These are phyloP conservation scores for Fomitopsis palustris DNA, from an alignment of 1,284 basidiomycete genomes.

Conservation along the genomic window DNA sequence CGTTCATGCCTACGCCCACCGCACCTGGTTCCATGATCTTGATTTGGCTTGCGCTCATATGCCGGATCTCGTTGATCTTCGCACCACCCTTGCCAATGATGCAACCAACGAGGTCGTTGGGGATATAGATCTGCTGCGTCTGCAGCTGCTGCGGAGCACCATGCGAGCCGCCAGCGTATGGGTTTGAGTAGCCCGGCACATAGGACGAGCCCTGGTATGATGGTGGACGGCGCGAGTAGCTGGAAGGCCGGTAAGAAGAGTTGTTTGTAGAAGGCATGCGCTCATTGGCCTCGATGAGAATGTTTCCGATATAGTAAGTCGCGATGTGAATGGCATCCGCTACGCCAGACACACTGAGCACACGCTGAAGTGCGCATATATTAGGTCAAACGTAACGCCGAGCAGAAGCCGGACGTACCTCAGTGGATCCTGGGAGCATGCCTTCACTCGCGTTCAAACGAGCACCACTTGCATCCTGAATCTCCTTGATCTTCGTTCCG, in stretches of 20 bases:
- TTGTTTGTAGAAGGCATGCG: slow-evolving; percentile 65
- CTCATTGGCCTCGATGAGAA: slow-evolving; percentile 93
- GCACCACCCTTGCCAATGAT: slow-evolving; percentile 98
- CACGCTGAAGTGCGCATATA: slow-evolving; percentile 54
- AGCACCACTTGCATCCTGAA: slow-evolving; percentile 97
- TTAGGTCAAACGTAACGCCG: not conserved
- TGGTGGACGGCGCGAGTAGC: slow-evolving; percentile 44
- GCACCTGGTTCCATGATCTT: slow-evolving; percentile 98
- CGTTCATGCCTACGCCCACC: slow-evolving; percentile 60
- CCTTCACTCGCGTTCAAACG: slow-evolving; percentile 95
- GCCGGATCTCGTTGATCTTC: slow-evolving; percentile 99
- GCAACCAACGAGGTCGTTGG: slow-evolving; percentile 95
- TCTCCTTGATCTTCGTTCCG: slow-evolving; percentile 99
- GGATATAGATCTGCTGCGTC: slow-evolving; percentile 98
- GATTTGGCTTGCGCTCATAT: slow-evolving; percentile 92
- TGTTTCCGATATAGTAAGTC: slow-evolving; percentile 98
- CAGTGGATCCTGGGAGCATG: slow-evolving; percentile 98
- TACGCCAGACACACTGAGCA: slow-evolving; percentile 95
- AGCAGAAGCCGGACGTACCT: slow-evolving; percentile 48
- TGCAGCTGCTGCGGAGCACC: slow-evolving; percentile 65
- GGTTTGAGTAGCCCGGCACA: slow-evolving; percentile 61
- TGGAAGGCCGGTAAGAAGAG: slow-evolving; percentile 35
- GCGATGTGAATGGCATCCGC: slow-evolving; percentile 99
- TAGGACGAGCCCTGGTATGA: slow-evolving; percentile 63
- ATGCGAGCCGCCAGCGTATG: slow-evolving; percentile 30